Evolutionary conservation across 306 rosid species (phyloP).

Genomic region (Cicer pinnatifidum): DNA sequence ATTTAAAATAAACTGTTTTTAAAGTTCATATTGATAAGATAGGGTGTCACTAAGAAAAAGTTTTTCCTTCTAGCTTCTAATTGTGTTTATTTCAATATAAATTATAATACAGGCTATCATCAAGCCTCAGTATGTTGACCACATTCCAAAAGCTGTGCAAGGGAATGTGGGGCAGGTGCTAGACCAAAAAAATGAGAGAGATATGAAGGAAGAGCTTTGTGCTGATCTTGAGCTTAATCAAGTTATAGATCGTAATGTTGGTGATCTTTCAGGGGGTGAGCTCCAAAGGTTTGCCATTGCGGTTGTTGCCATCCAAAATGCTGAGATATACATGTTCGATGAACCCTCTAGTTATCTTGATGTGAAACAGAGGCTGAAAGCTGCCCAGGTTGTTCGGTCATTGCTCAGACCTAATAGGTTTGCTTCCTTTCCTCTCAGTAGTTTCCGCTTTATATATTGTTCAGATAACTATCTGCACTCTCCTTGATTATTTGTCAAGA

Average conservation of each 20-base stretch:
- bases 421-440: conserved; percentile 27
- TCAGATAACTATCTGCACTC: conserved; percentile 8
- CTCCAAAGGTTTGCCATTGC: conserved; percentile 99
- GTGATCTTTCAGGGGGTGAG: conserved; percentile 97
- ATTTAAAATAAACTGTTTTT: conserved; percentile 1
- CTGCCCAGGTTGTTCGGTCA: conserved; percentile 92
- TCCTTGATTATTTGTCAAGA: neutral
- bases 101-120: conserved; percentile 68
- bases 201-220: conserved; percentile 71
- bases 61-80: neutral
- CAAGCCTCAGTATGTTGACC: conserved; percentile 98
- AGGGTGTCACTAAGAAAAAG: neutral
- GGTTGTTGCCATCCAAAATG: conserved; percentile 90
- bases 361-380: conserved; percentile 95
- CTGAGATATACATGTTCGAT: conserved; percentile 97
- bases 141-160: conserved; percentile 97
- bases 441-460: conserved; percentile 2
- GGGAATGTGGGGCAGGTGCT: conserved; percentile 96
- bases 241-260: conserved; percentile 94
- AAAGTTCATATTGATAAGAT: conserved; percentile 16
- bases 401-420: conserved; percentile 92
- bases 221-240: conserved; percentile 86
- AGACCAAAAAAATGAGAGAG: conserved; percentile 84
- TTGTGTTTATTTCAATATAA: conserved; percentile 28
- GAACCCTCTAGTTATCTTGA: conserved; percentile 99